phyloP scores from a whole-genome alignment of 805 yeast genomes.

The Tetrapisispora namnaoensis region DNA sequence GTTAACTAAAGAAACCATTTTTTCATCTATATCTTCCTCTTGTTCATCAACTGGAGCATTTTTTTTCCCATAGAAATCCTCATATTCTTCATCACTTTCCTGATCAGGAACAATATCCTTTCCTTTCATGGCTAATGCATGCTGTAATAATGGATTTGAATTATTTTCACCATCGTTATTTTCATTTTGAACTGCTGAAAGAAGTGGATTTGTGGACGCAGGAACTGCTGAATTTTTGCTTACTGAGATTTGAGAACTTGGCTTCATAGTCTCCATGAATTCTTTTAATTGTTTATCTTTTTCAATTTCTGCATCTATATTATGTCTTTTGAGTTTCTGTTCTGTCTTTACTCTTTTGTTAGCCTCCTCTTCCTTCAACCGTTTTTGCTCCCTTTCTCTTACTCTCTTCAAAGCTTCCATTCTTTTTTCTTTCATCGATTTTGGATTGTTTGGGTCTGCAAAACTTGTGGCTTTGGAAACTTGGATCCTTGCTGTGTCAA shows the following conservation, averaged over 20 bases:
- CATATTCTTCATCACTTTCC: constrained; percentile 39
- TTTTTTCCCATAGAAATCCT: constrained; percentile 20
- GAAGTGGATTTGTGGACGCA: constrained; percentile 3
- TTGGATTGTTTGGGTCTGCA: constrained; percentile 73
- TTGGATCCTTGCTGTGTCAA: constrained; percentile 71
- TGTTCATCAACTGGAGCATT: constrained; percentile 9
- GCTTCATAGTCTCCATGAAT: constrained; percentile 74
- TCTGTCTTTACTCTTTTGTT: constrained; percentile 31
- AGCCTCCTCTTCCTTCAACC: constrained; percentile 29
- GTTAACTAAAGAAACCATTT: constrained; percentile 38
- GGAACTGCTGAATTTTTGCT: constrained; percentile 42
- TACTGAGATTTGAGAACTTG: constrained; percentile 56
- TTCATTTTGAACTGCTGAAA: constrained; percentile 17
- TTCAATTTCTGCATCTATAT: constrained; percentile 52
- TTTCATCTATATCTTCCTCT: constrained; percentile 35
- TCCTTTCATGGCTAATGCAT: constrained; percentile 31
- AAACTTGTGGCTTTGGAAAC: constrained; percentile 80
- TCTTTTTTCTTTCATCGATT: constrained; percentile 46
- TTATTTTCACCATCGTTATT: constrained; percentile 26
- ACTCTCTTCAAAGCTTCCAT: constrained; percentile 41
- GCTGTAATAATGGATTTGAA: constrained; percentile 31
- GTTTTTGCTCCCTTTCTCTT: constrained; percentile 39
- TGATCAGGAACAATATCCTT: constrained; percentile 25
- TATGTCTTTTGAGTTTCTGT: constrained; percentile 17
- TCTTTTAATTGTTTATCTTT: constrained; percentile 64